Percentiles rank a stretch among this genome's conserved stretches.
phyloP scores from a whole-genome alignment of 2,329 filamentous ascomycete genomes.

The Blastomyces silverae region DNA sequence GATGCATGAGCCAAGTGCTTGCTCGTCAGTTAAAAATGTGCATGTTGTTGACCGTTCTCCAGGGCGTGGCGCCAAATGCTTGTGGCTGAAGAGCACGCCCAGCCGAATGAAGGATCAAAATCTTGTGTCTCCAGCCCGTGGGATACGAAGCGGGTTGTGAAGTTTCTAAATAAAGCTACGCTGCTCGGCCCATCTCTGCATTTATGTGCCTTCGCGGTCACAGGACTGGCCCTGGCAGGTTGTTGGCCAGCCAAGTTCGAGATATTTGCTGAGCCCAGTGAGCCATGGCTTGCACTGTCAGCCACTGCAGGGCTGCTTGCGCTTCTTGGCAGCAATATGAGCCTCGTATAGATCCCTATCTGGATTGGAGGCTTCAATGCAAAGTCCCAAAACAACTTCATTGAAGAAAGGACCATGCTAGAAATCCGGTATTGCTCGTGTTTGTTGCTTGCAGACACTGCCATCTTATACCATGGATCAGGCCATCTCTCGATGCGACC shows the following conservation, averaged over 20 bases:
- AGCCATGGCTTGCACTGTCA: neutral
- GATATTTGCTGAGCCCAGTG: neutral
- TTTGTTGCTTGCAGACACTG: neutral
- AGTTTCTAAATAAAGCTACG: neutral
- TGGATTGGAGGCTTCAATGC: neutral
- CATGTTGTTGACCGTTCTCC: neutral
- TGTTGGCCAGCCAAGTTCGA: neutral
- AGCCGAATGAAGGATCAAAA: no score
- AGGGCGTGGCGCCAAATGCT: neutral
- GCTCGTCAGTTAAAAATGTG: neutral
- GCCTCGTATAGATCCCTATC: neutral
- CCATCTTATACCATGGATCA: neutral
- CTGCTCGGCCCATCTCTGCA: neutral
- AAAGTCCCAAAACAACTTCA: neutral
- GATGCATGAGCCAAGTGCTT: neutral
- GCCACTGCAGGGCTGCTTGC: neutral
- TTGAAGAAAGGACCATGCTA: neutral
- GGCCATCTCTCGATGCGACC: neutral
- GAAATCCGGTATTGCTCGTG: neutral
- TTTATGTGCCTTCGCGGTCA: neutral
- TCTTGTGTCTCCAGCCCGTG: neutral
- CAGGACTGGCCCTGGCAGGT: neutral
- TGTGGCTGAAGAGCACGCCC: no score
- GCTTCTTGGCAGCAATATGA: neutral
- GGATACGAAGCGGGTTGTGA: neutral